A percentile compares a stretch with the other conserved stretches of the same genome.
Evolutionary conservation across 208 protist genomes (phyloP).

Genomic region (Naegleria lovaniensis): DNA sequence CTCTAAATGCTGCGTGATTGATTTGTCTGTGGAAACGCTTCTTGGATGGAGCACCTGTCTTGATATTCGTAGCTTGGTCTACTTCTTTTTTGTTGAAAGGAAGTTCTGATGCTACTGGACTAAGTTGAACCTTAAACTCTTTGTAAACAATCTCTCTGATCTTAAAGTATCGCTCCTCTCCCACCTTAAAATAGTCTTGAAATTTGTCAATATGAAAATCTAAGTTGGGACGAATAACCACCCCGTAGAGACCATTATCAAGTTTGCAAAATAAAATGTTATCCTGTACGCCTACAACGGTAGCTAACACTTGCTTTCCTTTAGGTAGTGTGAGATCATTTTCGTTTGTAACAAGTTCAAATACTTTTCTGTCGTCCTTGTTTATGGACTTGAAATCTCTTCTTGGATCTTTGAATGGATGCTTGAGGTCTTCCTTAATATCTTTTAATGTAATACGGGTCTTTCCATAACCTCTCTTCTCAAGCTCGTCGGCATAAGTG

Average conservation of each 20-base stretch:
- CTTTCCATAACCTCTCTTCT: slow-evolving; percentile 35
- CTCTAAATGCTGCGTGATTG: slow-evolving; percentile 37
- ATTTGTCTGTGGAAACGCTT: slow-evolving; percentile 32
- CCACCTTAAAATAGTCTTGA: neutral
- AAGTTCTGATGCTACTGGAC: neutral
- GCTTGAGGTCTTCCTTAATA: slow-evolving; percentile 42
- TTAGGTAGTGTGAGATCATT: neutral
- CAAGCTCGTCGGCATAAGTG: slow-evolving; percentile 40
- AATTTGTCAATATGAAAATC: neutral
- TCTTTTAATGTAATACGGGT: slow-evolving; percentile 36
- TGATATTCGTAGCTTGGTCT: neutral
- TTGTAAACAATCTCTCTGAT: neutral
- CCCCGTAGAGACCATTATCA: slow-evolving; percentile 38
- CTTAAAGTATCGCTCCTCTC: neutral
- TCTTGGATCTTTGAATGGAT: slow-evolving; percentile 42
- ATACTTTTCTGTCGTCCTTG: neutral
- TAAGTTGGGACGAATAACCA: neutral
- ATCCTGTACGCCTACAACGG: slow-evolving; percentile 14
- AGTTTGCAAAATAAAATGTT: slow-evolving; percentile 31
- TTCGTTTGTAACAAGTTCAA: slow-evolving; percentile 11
- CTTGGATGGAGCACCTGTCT: neutral
- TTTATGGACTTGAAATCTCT: slow-evolving; percentile 26
- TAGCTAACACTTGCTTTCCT: slow-evolving; percentile 29
- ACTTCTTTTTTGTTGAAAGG: neutral
- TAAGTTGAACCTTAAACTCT: neutral